phyloP scores from a whole-genome alignment of 768 basidiomycete genomes.

The Aureoboletus auriporus region DNA sequence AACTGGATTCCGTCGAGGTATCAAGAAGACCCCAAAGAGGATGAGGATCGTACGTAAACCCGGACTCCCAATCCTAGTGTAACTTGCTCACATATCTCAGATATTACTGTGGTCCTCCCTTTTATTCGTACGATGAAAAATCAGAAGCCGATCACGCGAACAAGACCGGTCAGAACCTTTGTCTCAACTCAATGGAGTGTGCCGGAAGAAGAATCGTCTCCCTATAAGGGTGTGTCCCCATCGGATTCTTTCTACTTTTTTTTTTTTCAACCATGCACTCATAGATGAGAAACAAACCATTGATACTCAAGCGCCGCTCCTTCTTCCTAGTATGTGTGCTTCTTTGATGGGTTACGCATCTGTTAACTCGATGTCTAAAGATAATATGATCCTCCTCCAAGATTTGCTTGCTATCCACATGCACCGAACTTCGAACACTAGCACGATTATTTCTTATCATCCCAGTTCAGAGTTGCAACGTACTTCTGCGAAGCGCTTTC shows the following conservation, averaged over 20 bases:
- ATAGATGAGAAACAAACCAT: conserved; percentile 33
- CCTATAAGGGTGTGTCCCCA: conserved; percentile 15
- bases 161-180: conserved; percentile 8
- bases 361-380: conserved; percentile 10
- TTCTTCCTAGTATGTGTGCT: conserved; percentile 30
- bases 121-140: conserved; percentile 44
- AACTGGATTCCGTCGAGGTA: conserved; percentile 70
- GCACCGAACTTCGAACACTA: conserved; percentile 32
- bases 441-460: conserved; percentile 30
- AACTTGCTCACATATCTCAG: conserved; percentile 27
- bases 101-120: conserved; percentile 53
- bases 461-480: conserved; percentile 18
- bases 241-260: background rate
- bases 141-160: conserved; percentile 18
- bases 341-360: background rate
- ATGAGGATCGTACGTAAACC: conserved; percentile 46
- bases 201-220: background rate
- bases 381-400: conserved; percentile 23
- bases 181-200: background rate
- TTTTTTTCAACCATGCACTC: background rate
- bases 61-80: conserved; percentile 23
- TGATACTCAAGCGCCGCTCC: conserved; percentile 50
- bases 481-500: conserved; percentile 29
- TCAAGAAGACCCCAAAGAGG: conserved; percentile 43
- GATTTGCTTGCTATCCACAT: conserved; percentile 56